phyloP scores from a whole-genome alignment of 2,329 filamentous ascomycete genomes.

The Chrysoporthe puriensis region DNA sequence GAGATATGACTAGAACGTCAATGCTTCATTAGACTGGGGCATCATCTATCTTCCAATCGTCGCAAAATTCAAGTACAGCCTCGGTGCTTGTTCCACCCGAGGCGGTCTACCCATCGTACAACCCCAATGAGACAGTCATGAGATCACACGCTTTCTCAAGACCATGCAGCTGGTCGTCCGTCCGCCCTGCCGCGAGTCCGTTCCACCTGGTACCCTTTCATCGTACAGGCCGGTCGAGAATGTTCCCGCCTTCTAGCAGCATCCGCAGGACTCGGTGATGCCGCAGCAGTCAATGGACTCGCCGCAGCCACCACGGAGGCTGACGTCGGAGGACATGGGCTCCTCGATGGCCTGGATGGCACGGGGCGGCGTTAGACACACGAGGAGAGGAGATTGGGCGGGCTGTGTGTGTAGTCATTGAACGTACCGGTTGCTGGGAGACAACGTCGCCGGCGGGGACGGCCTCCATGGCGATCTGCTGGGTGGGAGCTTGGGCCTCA shows the following conservation, averaged over 20 bases:
- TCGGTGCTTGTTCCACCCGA: background rate
- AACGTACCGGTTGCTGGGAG: constrained; percentile 39
- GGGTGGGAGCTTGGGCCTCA: constrained; percentile 33
- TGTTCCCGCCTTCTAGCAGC: constrained; percentile 8
- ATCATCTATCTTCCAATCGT: background rate
- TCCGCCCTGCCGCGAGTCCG: background rate
- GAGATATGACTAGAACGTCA: background rate
- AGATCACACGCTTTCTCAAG: background rate
- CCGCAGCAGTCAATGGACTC: constrained; percentile 28
- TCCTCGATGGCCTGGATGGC: constrained; percentile 8
- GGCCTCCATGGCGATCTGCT: constrained; percentile 39
- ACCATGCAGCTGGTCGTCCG: background rate
- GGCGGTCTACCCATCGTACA: background rate
- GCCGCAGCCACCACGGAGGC: constrained; percentile 27
- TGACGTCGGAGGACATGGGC: constrained; percentile 22
- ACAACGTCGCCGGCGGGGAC: constrained; percentile 31
- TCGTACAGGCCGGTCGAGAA: too few species aligned
- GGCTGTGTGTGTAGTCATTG: background rate
- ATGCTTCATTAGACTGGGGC: background rate
- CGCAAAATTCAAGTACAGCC: background rate
- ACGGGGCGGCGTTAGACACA: background rate
- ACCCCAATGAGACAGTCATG: background rate
- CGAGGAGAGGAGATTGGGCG: too few species aligned
- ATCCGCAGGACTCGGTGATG: constrained; percentile 25
- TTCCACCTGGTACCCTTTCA: background rate